phyloP scores from a whole-genome alignment of 2,329 filamentous ascomycete genomes.

The Biscogniauxia marginata region DNA sequence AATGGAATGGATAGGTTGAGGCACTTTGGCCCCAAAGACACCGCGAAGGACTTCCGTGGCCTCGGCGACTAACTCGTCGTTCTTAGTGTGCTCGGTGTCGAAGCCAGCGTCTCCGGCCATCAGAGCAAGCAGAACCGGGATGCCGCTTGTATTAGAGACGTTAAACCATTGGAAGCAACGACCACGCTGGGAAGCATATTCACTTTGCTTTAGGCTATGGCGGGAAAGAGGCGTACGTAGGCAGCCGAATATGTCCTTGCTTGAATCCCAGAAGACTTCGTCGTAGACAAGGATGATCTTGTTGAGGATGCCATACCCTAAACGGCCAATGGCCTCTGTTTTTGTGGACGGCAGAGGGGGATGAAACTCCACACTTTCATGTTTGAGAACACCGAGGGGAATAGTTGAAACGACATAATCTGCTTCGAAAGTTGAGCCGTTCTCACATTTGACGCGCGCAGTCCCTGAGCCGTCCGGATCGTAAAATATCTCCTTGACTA shows the following conservation, averaged over 20 bases:
- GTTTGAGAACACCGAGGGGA: conserved; percentile 87
- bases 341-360: conserved; percentile 90
- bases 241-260: conserved; percentile 90
- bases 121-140: conserved; percentile 83
- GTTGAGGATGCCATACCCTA: conserved; percentile 93
- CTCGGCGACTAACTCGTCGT: conserved; percentile 75
- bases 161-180: conserved; percentile 99
- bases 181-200: conserved; percentile 78
- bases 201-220: conserved; percentile 72
- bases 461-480: conserved; percentile 51
- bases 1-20: conserved; percentile 78
- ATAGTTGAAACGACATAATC: conserved; percentile 90
- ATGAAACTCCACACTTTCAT: conserved; percentile 78
- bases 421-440: conserved; percentile 75
- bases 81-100: conserved; percentile 75
- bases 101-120: conserved; percentile 96
- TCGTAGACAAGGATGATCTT: conserved; percentile 93
- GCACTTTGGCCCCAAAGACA: conserved; percentile 71
- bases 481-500: conserved; percentile 69
- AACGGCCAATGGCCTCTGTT: conserved; percentile 70
- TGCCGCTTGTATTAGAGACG: conserved; percentile 81
- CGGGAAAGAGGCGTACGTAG: conserved; percentile 70
- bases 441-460: conserved; percentile 69
- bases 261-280: conserved; percentile 84
- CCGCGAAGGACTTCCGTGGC: conserved; percentile 75